Conservation (phyloP, 2,329 filamentous ascomycete species). For the Colletotrichum acutatum region DNA sequence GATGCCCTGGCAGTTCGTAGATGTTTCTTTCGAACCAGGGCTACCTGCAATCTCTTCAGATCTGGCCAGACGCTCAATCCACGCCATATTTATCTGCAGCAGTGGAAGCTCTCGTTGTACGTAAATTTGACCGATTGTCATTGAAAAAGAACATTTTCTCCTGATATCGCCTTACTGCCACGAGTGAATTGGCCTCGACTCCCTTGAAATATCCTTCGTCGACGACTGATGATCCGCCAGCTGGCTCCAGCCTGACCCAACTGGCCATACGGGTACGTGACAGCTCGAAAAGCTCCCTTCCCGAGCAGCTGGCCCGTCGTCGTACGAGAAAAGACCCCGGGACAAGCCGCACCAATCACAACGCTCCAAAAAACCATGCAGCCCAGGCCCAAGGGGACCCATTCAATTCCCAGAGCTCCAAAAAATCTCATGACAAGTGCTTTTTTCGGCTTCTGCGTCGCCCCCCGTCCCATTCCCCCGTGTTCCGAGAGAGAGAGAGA, state of each 20-base stretch:
- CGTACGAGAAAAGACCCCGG: constrained; percentile 21
- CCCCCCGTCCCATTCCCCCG: constrained; percentile 13
- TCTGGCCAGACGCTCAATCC: neutral
- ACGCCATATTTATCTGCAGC: neutral
- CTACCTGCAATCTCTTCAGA: neutral
- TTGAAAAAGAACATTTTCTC: neutral
- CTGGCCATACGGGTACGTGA: neutral
- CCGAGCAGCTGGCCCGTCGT: neutral
- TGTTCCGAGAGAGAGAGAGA: neutral
- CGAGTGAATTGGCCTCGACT: too few species aligned
- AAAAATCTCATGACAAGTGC: constrained; percentile 31
- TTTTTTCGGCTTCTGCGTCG: neutral
- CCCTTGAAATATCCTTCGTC: neutral
- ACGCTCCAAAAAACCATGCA: constrained; percentile 4
- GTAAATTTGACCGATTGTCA: neutral
- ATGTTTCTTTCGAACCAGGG: neutral
- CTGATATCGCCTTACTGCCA: neutral
- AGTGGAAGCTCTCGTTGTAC: neutral
- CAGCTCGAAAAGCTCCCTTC: neutral
- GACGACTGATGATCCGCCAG: neutral
- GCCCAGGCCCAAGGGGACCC: neutral
- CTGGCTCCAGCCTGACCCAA: neutral
- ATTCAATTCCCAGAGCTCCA: constrained; percentile 11
- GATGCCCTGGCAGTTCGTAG: neutral
- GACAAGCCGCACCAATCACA: constrained; percentile 26